Evolutionary conservation across 371 early-diverging fungal species (phyloP), one percentile per base, ranked within the genome.

Genomic region (Catenaria anguillulae): DNA sequence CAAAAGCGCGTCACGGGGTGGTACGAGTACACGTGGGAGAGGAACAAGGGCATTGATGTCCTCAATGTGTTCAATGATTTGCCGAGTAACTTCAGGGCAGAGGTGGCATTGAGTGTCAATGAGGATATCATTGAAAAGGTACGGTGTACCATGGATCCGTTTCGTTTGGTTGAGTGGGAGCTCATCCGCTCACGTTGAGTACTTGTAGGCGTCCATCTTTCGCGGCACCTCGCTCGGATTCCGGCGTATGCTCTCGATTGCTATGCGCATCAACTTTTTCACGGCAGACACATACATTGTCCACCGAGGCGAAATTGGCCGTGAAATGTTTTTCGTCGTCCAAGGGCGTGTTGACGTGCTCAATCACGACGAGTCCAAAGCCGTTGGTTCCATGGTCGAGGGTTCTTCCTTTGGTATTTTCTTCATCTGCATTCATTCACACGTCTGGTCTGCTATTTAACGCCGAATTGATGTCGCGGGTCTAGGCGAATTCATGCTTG

Each of bases 1-100:
- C 73, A 76, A 61, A 66, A 72, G 48, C 65, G 76, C 19, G 74
- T 76, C 35, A 40, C 70, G 23, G 72, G 70, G 29, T 76, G 73
- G 52, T 76, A 74, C 61, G 74, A 74, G 62, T 76, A 76, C 63
- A 69, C 71, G 33, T 76, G 77, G 77, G 74, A 73, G 60, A 59
- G 77, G 34, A 76, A 75, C 68, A 69, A 66, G 60, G 77, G 77
- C 50, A 74, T 76, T 33, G 77, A 74, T 52, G 73, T 73, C 23
- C 62, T 66, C 48, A 69, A 70, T 45, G 34, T 76, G 59, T 76
- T 76, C 66, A 73, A 63, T 45, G 77, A 76, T 52, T 67, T 76
- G 71, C 77, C 77, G n/a, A 66, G 59, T 33, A 70, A 73, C 4
- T 76, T 76, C 66, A 65, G 67, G 42, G 64, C 73, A 56, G 77